Base-by-base conservation (phyloP, 257 asterid genomes). In the Nicotiana benthamiana region DNA sequence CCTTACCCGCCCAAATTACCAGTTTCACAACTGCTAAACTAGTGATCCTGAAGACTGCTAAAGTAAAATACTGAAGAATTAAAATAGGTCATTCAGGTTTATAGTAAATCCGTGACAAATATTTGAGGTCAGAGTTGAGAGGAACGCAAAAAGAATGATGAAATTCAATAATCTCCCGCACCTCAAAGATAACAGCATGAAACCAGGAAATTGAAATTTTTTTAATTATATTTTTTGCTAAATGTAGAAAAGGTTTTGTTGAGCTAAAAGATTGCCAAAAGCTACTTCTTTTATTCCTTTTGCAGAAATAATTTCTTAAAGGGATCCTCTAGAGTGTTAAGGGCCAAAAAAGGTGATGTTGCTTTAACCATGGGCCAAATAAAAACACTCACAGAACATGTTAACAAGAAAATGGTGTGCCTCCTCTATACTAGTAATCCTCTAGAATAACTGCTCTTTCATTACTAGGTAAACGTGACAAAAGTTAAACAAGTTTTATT, bases 241-340 rank as follows among this genome's bases (percentile, higher is more conserved):
- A 68, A 52, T 10, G 30, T 36, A 70, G 57, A 70, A 70, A 43
- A 70, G 77, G 57, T 70, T 43, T 28, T 2, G 3, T 40, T 40
- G 78, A 48, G 78, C 78, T 74, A 74, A 46, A 48, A 13, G 28
- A 74, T 46, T 48, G 36, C 43, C 59, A 74, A 74, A 48, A 48
- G 78, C 34, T 74, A 74, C 78, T 74, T 74, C 61, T 74, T 46
- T 74, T 48, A 48, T 48, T 74, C 61, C 15, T 53, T 74, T 6
- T 74, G 78, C 78, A 74, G 5, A n/a, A 72, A 24, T 22, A 20
- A 46, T 56, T 6, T 20, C 78, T 74, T 46, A 24, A 22, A 22
- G 24, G 61, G 40, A 24, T 46, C 60, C 48, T 72, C 57, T 18
- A 24, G 53, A 48, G 40, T 52, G 40, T 72, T 60, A 24, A 46